phyloP scores from a whole-genome alignment of 768 basidiomycete species.

The Leccinum ochraceum region DNA sequence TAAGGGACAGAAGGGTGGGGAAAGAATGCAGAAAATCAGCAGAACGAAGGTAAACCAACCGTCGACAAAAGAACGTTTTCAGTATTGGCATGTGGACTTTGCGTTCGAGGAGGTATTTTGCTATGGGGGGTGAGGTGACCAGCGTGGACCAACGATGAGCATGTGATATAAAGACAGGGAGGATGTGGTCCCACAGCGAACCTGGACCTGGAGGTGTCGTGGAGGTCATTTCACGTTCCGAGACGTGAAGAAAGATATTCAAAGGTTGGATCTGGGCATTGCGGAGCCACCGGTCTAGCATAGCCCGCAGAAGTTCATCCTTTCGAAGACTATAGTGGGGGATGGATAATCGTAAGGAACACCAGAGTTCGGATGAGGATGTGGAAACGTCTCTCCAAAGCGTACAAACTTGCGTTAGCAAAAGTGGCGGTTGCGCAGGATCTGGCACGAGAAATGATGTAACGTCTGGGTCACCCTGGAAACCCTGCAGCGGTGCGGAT shows the following conservation, averaged over 20 bases:
- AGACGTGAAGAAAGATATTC: not conserved
- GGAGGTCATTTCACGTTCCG: not conserved
- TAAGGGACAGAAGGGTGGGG: not conserved
- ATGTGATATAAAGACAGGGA: not conserved
- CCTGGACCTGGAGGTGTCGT: not conserved
- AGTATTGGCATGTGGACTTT: not conserved
- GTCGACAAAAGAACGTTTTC: not conserved
- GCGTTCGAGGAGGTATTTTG: not conserved
- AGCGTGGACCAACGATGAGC: not conserved
- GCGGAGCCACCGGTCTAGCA: slow-evolving; percentile 1
- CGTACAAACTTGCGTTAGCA: not conserved
- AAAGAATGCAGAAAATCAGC: not conserved
- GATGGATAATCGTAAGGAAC: not conserved
- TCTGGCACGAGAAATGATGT: not conserved
- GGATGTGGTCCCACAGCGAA: not conserved
- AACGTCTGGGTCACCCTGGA: not conserved
- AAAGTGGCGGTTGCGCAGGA: not conserved
- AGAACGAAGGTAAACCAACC: not conserved
- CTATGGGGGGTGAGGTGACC: not conserved
- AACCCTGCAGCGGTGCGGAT: not conserved
- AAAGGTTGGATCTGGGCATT: not conserved
- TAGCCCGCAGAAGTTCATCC: not conserved
- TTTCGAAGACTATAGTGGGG: not conserved
- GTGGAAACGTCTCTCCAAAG: not conserved
- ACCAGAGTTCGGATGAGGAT: slow-evolving; percentile 3